Evolutionary conservation across 140 eudicot genomes (phyloP).

Genomic region (Cichorium intybus): DNA sequence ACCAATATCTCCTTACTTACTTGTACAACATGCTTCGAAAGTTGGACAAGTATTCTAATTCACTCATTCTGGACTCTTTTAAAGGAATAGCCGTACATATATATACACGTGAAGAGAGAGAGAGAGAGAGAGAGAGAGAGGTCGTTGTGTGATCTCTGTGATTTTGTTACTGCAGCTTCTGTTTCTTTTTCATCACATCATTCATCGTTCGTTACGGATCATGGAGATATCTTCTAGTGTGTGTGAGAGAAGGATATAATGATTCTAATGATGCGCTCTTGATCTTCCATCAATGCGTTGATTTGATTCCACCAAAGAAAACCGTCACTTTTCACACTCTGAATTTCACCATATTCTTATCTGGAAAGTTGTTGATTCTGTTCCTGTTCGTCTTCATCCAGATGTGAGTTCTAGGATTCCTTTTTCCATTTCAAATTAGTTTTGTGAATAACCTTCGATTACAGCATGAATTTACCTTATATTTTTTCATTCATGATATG

Average conservation of each 20-base stretch:
- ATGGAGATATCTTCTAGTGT: neutral
- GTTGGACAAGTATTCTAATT: neutral
- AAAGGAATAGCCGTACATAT: conserved; percentile 1
- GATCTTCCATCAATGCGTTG: conserved; percentile 20
- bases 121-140: conserved; percentile 21
- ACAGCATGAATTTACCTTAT: neutral
- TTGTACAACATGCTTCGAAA: conserved; percentile 7
- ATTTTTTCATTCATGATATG: neutral
- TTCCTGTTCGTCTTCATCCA: neutral
- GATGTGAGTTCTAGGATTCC: neutral
- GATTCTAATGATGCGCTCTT: neutral
- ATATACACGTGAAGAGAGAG: neutral
- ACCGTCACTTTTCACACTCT: neutral
- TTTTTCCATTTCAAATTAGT: neutral
- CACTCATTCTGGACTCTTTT: neutral
- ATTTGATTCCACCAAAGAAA: conserved; percentile 1
- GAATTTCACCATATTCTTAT: neutral
- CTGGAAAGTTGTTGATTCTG: neutral
- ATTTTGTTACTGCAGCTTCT: conserved; percentile 3
- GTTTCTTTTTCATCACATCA: conserved; percentile 15
- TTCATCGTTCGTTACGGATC: conserved; percentile 10
- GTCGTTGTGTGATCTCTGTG: conserved; percentile 18
- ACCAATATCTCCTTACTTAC: neutral
- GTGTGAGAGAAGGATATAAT: neutral
- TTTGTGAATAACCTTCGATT: neutral